A percentile compares a stretch with the other conserved stretches of the same genome.
Conservation (phyloP, 2,329 filamentous ascomycete species). For the Lithohypha guttulata region DNA sequence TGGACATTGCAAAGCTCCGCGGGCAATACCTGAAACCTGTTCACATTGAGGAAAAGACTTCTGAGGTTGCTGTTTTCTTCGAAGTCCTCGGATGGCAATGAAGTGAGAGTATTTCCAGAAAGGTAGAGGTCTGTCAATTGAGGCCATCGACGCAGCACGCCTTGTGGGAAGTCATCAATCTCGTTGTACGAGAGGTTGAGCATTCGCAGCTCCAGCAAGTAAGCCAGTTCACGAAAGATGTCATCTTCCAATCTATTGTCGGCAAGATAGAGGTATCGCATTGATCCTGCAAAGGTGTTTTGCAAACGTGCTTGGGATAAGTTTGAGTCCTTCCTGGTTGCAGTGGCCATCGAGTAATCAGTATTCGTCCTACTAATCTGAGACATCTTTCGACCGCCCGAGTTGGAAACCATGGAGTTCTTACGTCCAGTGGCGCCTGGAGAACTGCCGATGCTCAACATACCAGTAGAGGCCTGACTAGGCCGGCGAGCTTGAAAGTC, state of each 20-base stretch:
- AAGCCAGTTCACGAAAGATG: slow-evolving; percentile 80
- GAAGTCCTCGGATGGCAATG: slow-evolving; percentile 82
- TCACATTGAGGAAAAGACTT: slow-evolving; percentile 88
- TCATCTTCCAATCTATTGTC: slow-evolving; percentile 93
- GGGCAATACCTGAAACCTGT: slow-evolving; percentile 93
- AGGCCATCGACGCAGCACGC: slow-evolving; percentile 80
- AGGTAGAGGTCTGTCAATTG: slow-evolving; percentile 85
- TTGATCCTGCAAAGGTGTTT: slow-evolving; percentile 77
- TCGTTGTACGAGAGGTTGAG: slow-evolving; percentile 94
- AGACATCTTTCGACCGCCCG: slow-evolving; percentile 73
- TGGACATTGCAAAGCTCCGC: slow-evolving; percentile 91
- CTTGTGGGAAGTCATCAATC: slow-evolving; percentile 79
- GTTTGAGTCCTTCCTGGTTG: slow-evolving; percentile 74
- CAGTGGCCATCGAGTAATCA: slow-evolving; percentile 47
- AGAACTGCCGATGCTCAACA: slow-evolving; percentile 65
- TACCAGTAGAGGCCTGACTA: slow-evolving; percentile 70
- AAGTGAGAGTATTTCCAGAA: slow-evolving; percentile 88
- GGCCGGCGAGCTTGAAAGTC: slow-evolving; percentile 59
- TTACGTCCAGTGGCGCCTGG: slow-evolving; percentile 58
- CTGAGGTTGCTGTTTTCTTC: slow-evolving; percentile 81
- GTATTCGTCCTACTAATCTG: slow-evolving; percentile 58
- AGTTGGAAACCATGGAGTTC: slow-evolving; percentile 71
- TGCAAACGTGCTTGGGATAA: slow-evolving; percentile 61
- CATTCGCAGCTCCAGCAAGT: slow-evolving; percentile 72
- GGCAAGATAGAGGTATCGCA: slow-evolving; percentile 76